These are phyloP conservation scores for Penicillium sp. DNA, from an alignment of 2,329 filamentous ascomycete genomes.

Conservation along the genomic window DNA sequence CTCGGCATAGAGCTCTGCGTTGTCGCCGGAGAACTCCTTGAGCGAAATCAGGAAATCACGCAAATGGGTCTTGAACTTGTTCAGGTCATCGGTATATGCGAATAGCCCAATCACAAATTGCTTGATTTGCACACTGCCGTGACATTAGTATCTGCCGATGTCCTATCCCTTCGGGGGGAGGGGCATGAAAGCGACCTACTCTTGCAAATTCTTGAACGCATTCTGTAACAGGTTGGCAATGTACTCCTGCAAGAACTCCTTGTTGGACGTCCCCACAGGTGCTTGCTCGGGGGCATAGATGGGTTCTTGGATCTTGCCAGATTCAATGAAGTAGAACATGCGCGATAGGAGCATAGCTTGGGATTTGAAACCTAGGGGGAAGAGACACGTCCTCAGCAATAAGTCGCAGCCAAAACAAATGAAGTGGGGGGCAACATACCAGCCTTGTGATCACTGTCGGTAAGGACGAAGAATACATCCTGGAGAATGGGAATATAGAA, in stretches of 20 bases:
- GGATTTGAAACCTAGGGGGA: slow-evolving; percentile 74
- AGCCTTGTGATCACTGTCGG: slow-evolving; percentile 96
- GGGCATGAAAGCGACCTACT: too few species aligned
- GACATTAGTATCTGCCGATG: slow-evolving; percentile 1
- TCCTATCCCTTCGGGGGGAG: too few species aligned
- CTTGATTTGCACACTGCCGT: slow-evolving; percentile 72
- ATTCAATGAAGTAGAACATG: slow-evolving; percentile 93
- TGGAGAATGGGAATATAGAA: slow-evolving; percentile 95
- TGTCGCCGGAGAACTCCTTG: slow-evolving; percentile 95
- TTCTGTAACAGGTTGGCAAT: slow-evolving; percentile 79
- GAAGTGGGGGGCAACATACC: slow-evolving; percentile 43
- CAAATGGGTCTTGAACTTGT: slow-evolving; percentile 91
- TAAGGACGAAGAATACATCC: slow-evolving; percentile 97
- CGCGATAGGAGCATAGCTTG: slow-evolving; percentile 90
- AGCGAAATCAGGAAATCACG: slow-evolving; percentile 96
- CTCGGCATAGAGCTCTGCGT: slow-evolving; percentile 86
- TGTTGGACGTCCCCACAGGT: slow-evolving; percentile 77
- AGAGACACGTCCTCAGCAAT: neutral
- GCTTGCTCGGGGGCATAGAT: slow-evolving; percentile 86
- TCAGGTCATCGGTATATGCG: slow-evolving; percentile 79
- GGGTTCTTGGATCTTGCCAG: slow-evolving; percentile 85
- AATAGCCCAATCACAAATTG: slow-evolving; percentile 89
- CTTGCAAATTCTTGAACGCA: slow-evolving; percentile 88
- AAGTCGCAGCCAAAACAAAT: neutral
- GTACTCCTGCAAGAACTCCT: slow-evolving; percentile 85